Conservation (phyloP, 257 asterid genomes). For the Solanum peruvianum region DNA sequence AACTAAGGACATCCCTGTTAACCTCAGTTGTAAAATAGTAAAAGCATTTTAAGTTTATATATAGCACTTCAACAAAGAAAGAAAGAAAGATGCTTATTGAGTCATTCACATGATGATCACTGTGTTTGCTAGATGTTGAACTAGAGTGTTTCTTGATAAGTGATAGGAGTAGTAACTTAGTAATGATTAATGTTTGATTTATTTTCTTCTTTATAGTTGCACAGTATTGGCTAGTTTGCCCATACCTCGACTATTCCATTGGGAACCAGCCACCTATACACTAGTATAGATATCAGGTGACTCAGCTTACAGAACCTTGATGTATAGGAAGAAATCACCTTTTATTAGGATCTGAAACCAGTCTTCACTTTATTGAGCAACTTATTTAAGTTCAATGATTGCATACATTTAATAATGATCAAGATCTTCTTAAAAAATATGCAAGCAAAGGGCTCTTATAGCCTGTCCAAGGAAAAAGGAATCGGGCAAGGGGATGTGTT, state of each 20-base stretch:
- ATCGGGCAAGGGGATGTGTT: background rate
- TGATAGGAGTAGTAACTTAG: background rate
- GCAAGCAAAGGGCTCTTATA: background rate
- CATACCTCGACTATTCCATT: background rate
- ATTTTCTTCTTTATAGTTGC: background rate
- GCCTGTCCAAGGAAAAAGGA: background rate
- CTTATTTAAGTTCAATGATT: background rate
- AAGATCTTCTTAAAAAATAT: background rate
- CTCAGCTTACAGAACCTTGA: background rate
- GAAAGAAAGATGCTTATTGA: background rate
- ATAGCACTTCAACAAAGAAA: background rate
- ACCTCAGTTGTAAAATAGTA: background rate
- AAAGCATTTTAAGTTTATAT: background rate
- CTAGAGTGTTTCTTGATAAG: background rate
- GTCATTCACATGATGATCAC: background rate
- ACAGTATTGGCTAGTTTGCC: background rate
- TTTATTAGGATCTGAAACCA: background rate
- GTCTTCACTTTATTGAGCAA: background rate
- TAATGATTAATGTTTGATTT: background rate
- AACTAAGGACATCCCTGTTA: background rate
- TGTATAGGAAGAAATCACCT: background rate
- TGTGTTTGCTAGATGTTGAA: background rate
- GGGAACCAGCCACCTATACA: background rate
- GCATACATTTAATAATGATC: background rate
- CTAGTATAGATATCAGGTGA: background rate